phyloP scores from a whole-genome alignment of 129 eudicot genomes.

The Deinandra increscens region DNA sequence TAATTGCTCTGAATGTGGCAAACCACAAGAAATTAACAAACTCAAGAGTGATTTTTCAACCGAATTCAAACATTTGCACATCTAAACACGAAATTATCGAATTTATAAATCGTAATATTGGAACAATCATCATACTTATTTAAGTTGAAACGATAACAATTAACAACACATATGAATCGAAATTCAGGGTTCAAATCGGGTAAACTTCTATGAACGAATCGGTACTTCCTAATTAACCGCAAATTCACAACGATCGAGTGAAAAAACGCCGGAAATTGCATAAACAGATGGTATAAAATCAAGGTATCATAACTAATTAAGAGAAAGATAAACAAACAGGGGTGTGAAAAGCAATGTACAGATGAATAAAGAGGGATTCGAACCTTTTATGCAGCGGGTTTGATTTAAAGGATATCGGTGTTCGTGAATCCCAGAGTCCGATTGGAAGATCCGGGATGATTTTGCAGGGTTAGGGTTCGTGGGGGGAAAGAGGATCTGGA shows the following conservation, averaged over 20 bases:
- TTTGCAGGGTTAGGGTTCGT: slow-evolving; percentile 31
- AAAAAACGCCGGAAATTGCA: no score
- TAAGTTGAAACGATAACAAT: no score
- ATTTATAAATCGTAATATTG: not conserved
- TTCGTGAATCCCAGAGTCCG: slow-evolving; percentile 32
- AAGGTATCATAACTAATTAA: not conserved
- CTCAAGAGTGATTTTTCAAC: not conserved
- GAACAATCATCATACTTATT: not conserved
- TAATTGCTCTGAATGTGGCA: no score
- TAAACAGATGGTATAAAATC: no score
- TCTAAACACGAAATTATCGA: not conserved
- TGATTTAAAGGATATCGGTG: slow-evolving; percentile 12
- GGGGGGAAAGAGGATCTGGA: slow-evolving; percentile 21
- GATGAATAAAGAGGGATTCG: slow-evolving; percentile 15
- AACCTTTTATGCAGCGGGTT: slow-evolving; percentile 26
- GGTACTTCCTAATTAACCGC: not conserved
- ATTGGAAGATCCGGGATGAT: slow-evolving; percentile 35
- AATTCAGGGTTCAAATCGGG: slow-evolving; percentile 2
- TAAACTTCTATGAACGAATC: not conserved
- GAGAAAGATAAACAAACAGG: not conserved
- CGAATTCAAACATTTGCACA: not conserved
- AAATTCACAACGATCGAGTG: slow-evolving; percentile 9
- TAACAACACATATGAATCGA: not conserved
- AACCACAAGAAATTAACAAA: not conserved
- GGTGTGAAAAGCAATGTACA: not conserved